Base-by-base conservation (phyloP, 768 basidiomycete genomes). In the Punctularia strigosozonata region DNA sequence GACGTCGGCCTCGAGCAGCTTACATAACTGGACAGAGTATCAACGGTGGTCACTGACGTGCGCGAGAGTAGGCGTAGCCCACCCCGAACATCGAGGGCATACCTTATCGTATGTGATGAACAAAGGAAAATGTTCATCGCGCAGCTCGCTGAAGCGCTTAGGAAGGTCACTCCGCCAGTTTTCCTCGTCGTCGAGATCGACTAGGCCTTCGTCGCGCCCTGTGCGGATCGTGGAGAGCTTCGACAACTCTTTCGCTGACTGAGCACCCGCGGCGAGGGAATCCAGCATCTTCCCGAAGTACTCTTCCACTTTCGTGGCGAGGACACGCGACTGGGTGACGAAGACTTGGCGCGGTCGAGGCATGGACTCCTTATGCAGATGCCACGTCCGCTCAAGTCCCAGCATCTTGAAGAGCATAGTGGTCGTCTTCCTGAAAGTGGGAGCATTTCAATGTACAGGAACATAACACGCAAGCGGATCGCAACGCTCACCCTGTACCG, bases 391-490 rank as follows among this genome's bases (percentile, higher is more conserved):
- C 45, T 84, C 76, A 5, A 81, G 71, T 2, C 71, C 68, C 2
- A 83, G 62, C 69, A 85, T 83, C 52, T 80, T 83, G 61, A 77
- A 80, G 1, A 85, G 59, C 68, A 85, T 81, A 0, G 80, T 77
- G 0, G 82, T 84, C 0, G 79, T 84, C 65, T 83, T 83, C 1
- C 81, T 81, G 46, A 4, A 18, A 10, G 2, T 6, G 17, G 4
- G 15, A 17, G 28, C 20, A 30, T 13, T 18, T n/a, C 24, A 12
- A 14, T 14, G 17, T 4, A 10, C 15, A 6, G 18, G 14, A 13
- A 22, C 33, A n/a, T 25, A 6, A 34, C 50, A 14, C 14, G 37
- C 2, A 13, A 24, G 6, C 4, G 0, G 20, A 26, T 10, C 5
- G 2, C 5, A 7, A 39, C n/a, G n/a, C 65, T 10, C 46, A 80